These are phyloP conservation scores for Boletus sp. DNA, from an alignment of 1,284 basidiomycete species.

Conservation along the genomic window DNA sequence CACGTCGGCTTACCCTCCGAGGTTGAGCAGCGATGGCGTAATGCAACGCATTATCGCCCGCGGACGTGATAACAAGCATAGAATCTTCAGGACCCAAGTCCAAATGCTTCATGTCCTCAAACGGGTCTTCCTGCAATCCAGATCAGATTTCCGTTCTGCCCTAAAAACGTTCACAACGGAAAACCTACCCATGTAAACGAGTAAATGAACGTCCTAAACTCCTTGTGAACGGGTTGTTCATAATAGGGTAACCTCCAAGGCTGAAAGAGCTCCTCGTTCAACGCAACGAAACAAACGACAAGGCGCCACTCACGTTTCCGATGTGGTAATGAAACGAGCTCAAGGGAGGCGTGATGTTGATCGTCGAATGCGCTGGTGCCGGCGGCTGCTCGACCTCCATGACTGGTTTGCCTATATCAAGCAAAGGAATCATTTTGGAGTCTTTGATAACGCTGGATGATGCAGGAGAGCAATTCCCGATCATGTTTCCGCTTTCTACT, in stretches of 20 bases:
- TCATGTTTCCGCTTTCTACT: slow-evolving; percentile 66
- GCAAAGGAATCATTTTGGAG: slow-evolving; percentile 33
- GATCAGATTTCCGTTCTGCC: background rate
- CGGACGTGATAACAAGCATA: slow-evolving; percentile 76
- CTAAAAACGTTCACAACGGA: background rate
- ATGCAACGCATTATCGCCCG: slow-evolving; percentile 81
- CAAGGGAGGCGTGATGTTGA: slow-evolving; percentile 57
- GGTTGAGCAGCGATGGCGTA: slow-evolving; percentile 72
- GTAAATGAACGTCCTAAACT: slow-evolving; percentile 79
- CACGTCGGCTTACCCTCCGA: slow-evolving; percentile 38
- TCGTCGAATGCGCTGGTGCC: slow-evolving; percentile 33
- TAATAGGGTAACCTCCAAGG: slow-evolving; percentile 78
- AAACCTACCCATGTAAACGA: slow-evolving; percentile 62
- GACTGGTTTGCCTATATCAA: slow-evolving; percentile 45
- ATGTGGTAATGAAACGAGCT: slow-evolving; percentile 78
- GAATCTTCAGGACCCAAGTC: slow-evolving; percentile 63
- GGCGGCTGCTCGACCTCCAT: slow-evolving; percentile 24
- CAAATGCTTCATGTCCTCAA: slow-evolving; percentile 72
- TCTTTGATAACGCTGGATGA: slow-evolving; percentile 37
- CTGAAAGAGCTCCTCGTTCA: slow-evolving; percentile 31
- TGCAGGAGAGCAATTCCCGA: slow-evolving; percentile 50
- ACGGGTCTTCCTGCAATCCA: slow-evolving; percentile 63
- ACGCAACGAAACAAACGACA: background rate
- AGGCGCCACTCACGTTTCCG: slow-evolving; percentile 44
- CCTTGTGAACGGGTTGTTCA: slow-evolving; percentile 69